Conservation (phyloP, 2,329 filamentous ascomycete genomes). For the Coleophoma eucalyptorum region DNA sequence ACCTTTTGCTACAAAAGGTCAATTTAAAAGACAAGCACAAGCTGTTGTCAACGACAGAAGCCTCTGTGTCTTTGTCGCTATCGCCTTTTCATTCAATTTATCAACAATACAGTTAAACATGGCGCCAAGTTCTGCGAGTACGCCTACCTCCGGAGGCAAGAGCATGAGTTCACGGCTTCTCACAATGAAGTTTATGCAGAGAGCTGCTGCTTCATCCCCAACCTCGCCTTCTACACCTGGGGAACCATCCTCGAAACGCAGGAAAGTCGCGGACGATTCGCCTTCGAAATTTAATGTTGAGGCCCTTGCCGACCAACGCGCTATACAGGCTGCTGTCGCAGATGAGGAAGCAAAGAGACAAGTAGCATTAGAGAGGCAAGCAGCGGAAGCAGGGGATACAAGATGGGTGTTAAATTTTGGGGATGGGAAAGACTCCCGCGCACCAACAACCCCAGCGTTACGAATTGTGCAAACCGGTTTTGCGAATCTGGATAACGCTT, state of each 20-base stretch:
- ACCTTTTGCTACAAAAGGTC: neutral
- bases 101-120: constrained; percentile 12
- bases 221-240: constrained; percentile 41
- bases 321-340: constrained; percentile 59
- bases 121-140: constrained; percentile 9
- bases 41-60: neutral
- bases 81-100: neutral
- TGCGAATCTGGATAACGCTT: constrained; percentile 40
- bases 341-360: constrained; percentile 64
- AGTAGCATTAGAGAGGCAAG: constrained; percentile 57
- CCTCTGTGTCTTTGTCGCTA: neutral
- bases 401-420: constrained; percentile 69
- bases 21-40: neutral
- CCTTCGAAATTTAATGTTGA: constrained; percentile 36
- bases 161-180: constrained; percentile 83
- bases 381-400: constrained; percentile 62
- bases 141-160: constrained; percentile 42
- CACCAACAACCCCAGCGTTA: constrained; percentile 32
- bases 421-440: constrained; percentile 26
- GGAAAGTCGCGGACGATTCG: constrained; percentile 37
- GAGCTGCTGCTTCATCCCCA: constrained; percentile 63
- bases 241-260: constrained; percentile 58
- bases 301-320: constrained; percentile 50
- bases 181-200: constrained; percentile 98
- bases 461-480: constrained; percentile 61